Evolutionary conservation across 352 stramenopile species (phyloP).

Genomic region (Pythium sp.): DNA sequence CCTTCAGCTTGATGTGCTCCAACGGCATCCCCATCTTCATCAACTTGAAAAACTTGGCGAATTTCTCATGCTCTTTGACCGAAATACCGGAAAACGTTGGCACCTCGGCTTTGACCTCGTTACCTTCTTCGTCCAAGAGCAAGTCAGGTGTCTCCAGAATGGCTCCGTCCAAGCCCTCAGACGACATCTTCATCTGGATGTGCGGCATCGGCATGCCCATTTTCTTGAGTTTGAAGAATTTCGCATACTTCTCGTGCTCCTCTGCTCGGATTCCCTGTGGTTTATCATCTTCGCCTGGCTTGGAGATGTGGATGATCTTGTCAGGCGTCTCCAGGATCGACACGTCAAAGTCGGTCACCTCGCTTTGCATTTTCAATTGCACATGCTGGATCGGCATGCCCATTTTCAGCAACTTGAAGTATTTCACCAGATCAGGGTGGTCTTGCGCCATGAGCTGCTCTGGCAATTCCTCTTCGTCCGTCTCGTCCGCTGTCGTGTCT

Average conservation of each 20-base stretch:
- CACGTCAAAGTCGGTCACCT: conserved; percentile 49
- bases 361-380: conserved; percentile 65
- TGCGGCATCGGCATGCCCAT: conserved; percentile 93
- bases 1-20: conserved; percentile 77
- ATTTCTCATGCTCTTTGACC: conserved; percentile 87
- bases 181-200: conserved; percentile 92
- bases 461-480: conserved; percentile 51
- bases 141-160: conserved; percentile 74
- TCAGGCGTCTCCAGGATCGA: conserved; percentile 67
- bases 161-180: conserved; percentile 87
- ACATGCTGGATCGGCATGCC: conserved; percentile 71
- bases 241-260: conserved; percentile 71
- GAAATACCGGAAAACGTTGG: conserved; percentile 24
- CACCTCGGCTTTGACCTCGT: conserved; percentile 27
- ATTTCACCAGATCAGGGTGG: conserved; percentile 68
- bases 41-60: conserved; percentile 57
- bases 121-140: conserved; percentile 52
- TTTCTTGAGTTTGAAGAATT: conserved; percentile 96
- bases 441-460: conserved; percentile 44
- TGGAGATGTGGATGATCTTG: conserved; percentile 88
- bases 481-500: conserved; percentile 60
- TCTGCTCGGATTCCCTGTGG: conserved; percentile 48
- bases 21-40: conserved; percentile 83
- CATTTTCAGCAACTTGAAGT: conserved; percentile 83
- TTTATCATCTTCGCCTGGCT: conserved; percentile 43